These are phyloP conservation scores for Trichoderma sp. DNA, from an alignment of 2,329 filamentous ascomycete genomes.

Conservation along the genomic window DNA sequence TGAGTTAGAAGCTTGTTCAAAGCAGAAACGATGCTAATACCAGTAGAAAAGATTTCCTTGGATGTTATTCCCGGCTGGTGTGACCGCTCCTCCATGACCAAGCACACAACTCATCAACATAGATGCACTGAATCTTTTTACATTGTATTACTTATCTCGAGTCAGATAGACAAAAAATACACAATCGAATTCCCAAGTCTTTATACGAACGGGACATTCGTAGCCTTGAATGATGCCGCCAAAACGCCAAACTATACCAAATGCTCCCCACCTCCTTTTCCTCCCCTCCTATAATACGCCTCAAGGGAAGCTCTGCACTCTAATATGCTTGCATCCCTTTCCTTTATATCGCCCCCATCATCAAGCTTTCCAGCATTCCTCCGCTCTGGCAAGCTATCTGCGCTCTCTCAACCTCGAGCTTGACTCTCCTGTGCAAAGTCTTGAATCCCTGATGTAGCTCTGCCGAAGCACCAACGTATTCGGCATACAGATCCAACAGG, in stretches of 20 bases:
- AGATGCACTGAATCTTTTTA: background rate
- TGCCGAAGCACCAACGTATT: slow-evolving; percentile 69
- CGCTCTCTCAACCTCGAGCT: slow-evolving; percentile 74
- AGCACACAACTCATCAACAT: background rate
- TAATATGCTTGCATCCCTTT: background rate
- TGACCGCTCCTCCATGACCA: background rate
- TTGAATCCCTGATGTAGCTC: slow-evolving; percentile 71
- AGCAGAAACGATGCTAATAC: background rate
- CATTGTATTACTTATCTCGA: slow-evolving; percentile 3
- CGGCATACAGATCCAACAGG: slow-evolving; percentile 82
- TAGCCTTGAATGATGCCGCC: slow-evolving; percentile 10
- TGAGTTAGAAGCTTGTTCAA: background rate
- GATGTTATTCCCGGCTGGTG: background rate
- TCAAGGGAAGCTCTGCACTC: background rate
- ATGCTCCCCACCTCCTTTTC: slow-evolving; percentile 11
- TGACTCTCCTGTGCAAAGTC: slow-evolving; percentile 67
- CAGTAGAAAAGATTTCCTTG: background rate
- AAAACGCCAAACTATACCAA: slow-evolving; percentile 15
- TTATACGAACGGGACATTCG: slow-evolving; percentile 4
- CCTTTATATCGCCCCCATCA: slow-evolving; percentile 35
- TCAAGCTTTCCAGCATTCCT: slow-evolving; percentile 79
- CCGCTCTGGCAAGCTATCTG: slow-evolving; percentile 77
- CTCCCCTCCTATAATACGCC: background rate
- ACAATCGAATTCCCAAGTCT: background rate
- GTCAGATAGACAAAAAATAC: background rate